Evolutionary conservation across 805 yeast species (phyloP).

Genomic region (Saturnispora bothae): DNA sequence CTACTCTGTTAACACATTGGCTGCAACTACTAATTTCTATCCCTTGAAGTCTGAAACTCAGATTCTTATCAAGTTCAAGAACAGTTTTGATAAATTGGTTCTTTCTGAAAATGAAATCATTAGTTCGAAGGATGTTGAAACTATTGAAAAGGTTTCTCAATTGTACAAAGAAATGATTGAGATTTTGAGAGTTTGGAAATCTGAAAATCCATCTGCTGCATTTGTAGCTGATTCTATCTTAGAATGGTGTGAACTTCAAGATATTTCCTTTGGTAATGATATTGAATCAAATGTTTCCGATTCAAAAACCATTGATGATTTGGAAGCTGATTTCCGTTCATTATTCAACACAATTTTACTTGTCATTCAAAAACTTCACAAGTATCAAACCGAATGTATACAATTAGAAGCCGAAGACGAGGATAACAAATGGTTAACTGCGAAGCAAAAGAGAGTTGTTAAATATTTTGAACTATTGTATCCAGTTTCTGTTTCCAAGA

Average conservation of each 20-base stretch:
- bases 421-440: constrained; percentile 45
- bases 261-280: constrained; percentile 7
- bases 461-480: constrained; percentile 30
- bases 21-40: constrained; percentile 11
- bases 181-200: constrained; percentile 29
- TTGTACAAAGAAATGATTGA: constrained; percentile 21
- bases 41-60: constrained; percentile 4
- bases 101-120: constrained; percentile 9
- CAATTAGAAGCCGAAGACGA: constrained; percentile 31
- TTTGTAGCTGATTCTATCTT: constrained; percentile 41
- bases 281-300: constrained; percentile 17
- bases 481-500: constrained; percentile 15
- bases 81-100: constrained; percentile 11
- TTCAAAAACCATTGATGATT: constrained; percentile 23
- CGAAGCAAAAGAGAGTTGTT: constrained; percentile 35
- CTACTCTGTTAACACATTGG: constrained; percentile 21
- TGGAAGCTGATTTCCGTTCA: constrained; percentile 40
- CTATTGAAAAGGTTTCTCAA: constrained; percentile 16
- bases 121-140: constrained; percentile 11
- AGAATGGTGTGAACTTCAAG: constrained; percentile 33
- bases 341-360: constrained; percentile 52
- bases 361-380: constrained; percentile 51
- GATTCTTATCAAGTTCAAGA: constrained; percentile 21
- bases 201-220: constrained; percentile 21
- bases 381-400: constrained; percentile 19